Evolutionary conservation across 371 early-diverging fungal genomes (phyloP).

Genomic region (Rhizopus arrhizus): DNA sequence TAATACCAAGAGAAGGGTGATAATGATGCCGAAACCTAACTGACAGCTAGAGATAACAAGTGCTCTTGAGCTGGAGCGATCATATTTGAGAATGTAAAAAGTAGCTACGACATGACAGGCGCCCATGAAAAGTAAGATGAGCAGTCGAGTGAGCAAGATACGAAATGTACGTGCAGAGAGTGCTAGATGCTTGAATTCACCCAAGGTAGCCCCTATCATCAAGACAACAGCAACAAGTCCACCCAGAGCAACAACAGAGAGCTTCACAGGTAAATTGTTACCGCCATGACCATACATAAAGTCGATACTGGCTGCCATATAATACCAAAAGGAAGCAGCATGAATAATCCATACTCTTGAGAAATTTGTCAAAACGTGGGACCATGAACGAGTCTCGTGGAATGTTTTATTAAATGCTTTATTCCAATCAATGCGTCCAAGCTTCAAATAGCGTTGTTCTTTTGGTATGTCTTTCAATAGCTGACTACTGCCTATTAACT

Average conservation of each 20-base stretch:
- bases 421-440: slow-evolving; percentile 70
- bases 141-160: slow-evolving; percentile 61
- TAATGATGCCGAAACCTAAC: slow-evolving; percentile 65
- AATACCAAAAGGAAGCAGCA: slow-evolving; percentile 79
- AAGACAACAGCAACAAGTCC: slow-evolving; percentile 73
- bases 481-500: slow-evolving; percentile 18
- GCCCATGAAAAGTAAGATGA: slow-evolving; percentile 60
- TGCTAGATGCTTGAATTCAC: slow-evolving; percentile 73
- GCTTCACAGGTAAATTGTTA: slow-evolving; percentile 50
- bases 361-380: slow-evolving; percentile 84
- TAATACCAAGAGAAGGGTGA: slow-evolving; percentile 64
- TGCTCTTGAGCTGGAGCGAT: slow-evolving; percentile 43
- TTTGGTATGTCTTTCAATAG: slow-evolving; percentile 62
- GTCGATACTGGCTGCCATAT: slow-evolving; percentile 72
- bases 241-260: slow-evolving; percentile 71
- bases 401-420: slow-evolving; percentile 80
- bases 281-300: slow-evolving; percentile 54
- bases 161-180: slow-evolving; percentile 52
- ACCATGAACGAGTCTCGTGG: slow-evolving; percentile 81
- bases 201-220: slow-evolving; percentile 65
- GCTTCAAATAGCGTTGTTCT: slow-evolving; percentile 60
- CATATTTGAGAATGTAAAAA: slow-evolving; percentile 56
- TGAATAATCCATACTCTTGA: slow-evolving; percentile 88
- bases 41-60: slow-evolving; percentile 66
- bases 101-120: slow-evolving; percentile 67